Base-by-base conservation (phyloP, 2,329 filamentous ascomycete genomes). In the Cladobotryum protrusum region DNA sequence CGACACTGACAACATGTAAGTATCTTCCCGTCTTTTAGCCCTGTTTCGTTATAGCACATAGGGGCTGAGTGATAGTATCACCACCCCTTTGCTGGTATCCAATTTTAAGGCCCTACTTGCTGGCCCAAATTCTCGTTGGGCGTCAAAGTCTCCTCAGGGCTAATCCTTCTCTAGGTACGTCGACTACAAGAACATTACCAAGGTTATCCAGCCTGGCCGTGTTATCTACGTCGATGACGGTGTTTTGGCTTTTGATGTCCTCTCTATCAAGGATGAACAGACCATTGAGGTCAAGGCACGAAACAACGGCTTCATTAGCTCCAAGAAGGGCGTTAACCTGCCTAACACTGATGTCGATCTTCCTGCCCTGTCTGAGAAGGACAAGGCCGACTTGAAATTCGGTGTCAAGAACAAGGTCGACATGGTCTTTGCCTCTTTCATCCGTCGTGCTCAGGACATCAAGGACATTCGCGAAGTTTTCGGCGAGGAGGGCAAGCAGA, bases 141-240 rank as follows among this genome's bases (percentile, higher is more conserved):
- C 24, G 7, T 29, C 24, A 9, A 29, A 29, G 7, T 29, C 5
- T 18, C n/a, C 39, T 17, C 5, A 47, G 24, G 40, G 33, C 52
- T 53, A 40, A 51, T 41, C 12, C 19, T 12, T n/a, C 29, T 29
- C 17, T 56, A 92, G 88, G 85, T 96, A 90, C 67, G 87, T 97
- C 65, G 92, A 97, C 78, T 97, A 99, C 81, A 95, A 95, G 85
- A 99, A 99, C 81, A 97, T 99, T 74, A 96, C 92, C 74, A 96
- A 95, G 77, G 93, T 99, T 63, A 97, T 99, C 66, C 73, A 87
- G 68, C 77, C 82, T 53, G 93, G 92, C 66, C 91, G 93, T 64
- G 85, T 87, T 72, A 95, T 99, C 78, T 99, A 95, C 74, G 93
- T 99, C 62, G 93, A 99, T 66, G 93, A 99, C 66, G 93, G 93